phyloP scores from a whole-genome alignment of 2,329 filamentous ascomycete genomes.

The Talaromyces sp. region DNA sequence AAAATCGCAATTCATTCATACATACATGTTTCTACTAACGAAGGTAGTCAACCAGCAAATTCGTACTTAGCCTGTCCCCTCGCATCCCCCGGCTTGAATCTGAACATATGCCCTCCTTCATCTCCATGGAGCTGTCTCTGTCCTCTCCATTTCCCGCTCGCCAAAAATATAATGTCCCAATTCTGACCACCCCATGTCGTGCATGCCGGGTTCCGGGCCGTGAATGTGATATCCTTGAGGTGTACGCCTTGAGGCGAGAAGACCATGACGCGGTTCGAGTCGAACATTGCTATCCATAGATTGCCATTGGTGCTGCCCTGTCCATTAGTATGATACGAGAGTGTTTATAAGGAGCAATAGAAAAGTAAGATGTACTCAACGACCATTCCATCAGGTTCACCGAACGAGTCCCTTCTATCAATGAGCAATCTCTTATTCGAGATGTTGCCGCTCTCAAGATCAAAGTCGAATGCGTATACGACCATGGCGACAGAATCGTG shows the following conservation, averaged over 20 bases:
- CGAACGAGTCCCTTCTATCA: constrained; percentile 26
- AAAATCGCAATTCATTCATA: background rate
- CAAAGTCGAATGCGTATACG: constrained; percentile 34
- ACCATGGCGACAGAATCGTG: constrained; percentile 35
- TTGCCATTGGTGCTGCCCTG: constrained; percentile 32
- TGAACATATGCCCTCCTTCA: constrained; percentile 39
- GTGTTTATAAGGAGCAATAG: no score
- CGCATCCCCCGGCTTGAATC: constrained; percentile 26
- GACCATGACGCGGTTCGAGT: constrained; percentile 34
- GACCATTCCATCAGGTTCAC: constrained; percentile 40
- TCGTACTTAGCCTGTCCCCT: constrained; percentile 34
- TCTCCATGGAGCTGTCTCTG: constrained; percentile 25
- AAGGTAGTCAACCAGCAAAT: constrained; percentile 26
- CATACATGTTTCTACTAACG: background rate
- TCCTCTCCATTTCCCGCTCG: constrained; percentile 29
- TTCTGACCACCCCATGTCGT: constrained; percentile 38
- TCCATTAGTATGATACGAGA: no score
- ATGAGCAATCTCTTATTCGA: constrained; percentile 31
- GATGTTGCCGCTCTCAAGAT: constrained; percentile 30
- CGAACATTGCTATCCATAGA: constrained; percentile 38
- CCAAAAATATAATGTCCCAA: constrained; percentile 33
- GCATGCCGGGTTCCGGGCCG: constrained; percentile 34
- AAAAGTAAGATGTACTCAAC: constrained; percentile 35
- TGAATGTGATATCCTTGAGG: constrained; percentile 34
- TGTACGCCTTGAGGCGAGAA: constrained; percentile 32